A percentile compares a stretch with the other conserved stretches of the same genome.
Conservation (phyloP, 176 grass and related monocot genomes). For the Chrysopogon serrulatus region DNA sequence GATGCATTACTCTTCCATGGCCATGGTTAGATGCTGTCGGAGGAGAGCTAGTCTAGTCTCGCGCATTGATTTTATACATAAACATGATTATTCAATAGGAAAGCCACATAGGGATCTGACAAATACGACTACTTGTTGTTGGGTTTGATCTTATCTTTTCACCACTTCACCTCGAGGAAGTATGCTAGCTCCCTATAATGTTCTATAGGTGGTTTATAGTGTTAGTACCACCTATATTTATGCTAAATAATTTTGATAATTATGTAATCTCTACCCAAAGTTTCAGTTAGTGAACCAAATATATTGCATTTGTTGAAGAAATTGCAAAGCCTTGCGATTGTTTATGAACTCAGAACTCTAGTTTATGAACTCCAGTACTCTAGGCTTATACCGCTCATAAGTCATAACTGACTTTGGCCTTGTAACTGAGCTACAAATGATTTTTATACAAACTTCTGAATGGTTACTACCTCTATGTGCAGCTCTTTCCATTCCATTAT, state of each 20-base stretch:
- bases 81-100: not conserved
- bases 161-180: not conserved
- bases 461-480: not conserved
- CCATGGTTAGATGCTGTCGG: too few relatives aligned
- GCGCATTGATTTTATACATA: not conserved
- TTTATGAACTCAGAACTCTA: too few relatives aligned
- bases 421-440: too few relatives aligned
- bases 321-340: not conserved
- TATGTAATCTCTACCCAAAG: too few relatives aligned
- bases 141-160: not conserved
- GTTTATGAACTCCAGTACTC: too few relatives aligned
- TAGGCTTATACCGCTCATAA: too few relatives aligned
- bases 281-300: not conserved
- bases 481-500: too few relatives aligned
- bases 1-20: too few relatives aligned
- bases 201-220: not conserved
- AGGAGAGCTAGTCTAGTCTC: not conserved
- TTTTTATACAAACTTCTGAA: not conserved
- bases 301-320: not conserved
- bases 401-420: too few relatives aligned
- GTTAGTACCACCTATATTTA: not conserved
- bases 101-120: too few relatives aligned
- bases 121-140: not conserved
- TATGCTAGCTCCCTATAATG: too few relatives aligned
- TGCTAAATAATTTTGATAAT: too few relatives aligned